phyloP scores from a whole-genome alignment of 108 stramenopile genomes.

The Asterionellopsis glacialis region DNA sequence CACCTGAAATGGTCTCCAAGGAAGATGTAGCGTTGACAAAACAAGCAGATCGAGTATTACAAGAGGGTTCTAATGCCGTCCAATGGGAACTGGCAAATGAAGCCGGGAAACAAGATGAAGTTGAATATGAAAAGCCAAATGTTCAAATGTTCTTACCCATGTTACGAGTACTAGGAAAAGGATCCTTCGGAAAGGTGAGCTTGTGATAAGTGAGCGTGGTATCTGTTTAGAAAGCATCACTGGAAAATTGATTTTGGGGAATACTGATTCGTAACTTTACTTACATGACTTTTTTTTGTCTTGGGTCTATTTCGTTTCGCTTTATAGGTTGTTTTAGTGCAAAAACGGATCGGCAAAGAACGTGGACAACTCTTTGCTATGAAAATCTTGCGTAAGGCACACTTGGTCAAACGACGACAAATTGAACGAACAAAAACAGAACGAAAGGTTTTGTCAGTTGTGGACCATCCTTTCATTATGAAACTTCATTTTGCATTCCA shows the following conservation, averaged over 20 bases:
- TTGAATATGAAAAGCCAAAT: constrained; percentile 50
- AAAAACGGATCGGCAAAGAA: constrained; percentile 69
- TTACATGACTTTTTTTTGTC: not conserved
- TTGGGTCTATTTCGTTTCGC: not conserved
- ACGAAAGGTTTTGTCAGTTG: constrained; percentile 85
- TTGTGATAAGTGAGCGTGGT: not conserved
- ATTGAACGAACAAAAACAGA: constrained; percentile 97
- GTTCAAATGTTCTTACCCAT: constrained; percentile 80
- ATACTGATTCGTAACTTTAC: not conserved
- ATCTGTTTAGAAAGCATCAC: not conserved
- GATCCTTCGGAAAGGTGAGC: constrained; percentile 87
- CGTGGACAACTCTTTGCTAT: constrained; percentile 90
- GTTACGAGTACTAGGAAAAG: constrained; percentile 84
- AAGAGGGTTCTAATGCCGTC: too few relatives aligned
- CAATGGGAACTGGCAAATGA: not conserved
- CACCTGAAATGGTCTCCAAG: constrained; percentile 9
- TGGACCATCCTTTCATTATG: constrained; percentile 88
- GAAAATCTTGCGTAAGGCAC: constrained; percentile 95
- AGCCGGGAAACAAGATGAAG: constrained; percentile 5
- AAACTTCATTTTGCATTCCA: constrained; percentile 91
- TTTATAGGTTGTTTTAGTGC: constrained; percentile 79
- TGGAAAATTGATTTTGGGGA: too few relatives aligned
- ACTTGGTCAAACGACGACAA: constrained; percentile 88
- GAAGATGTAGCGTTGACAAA: constrained; percentile 17
- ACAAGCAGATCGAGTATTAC: constrained; percentile 7